Evolutionary conservation across 164 flowering plant genomes (phyloP), one percentile per base, ranked within the genome.

Genomic region (Vitis rotundifolia): DNA sequence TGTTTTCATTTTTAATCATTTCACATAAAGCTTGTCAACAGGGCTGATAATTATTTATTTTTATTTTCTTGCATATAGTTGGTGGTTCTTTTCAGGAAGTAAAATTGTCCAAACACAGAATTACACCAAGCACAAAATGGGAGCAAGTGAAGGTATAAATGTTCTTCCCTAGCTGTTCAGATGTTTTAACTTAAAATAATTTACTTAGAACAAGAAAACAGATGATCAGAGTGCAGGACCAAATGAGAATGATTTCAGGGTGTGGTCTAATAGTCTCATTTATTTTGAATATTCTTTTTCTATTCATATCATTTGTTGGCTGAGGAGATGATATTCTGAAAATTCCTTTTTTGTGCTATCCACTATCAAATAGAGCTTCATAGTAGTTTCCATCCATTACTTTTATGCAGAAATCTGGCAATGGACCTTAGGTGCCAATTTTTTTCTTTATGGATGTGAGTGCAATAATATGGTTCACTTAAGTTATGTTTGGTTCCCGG

Each of bases 61-160:
- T 60, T 50, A 12, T 55, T 63, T 63, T 61, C 18, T 66, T 76
- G 64, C 48, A n/a, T 55, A 70, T 80, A 89, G 94, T 69, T 79
- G 88, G 64, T 53, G 93, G 77, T 29, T 75, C 83, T 44, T 83
- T 78, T 61, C 80, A 69, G 63, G 97, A 89, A 68, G 85, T 63
- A 64, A 83, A 77, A 72, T 71, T 79, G 66, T 49, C 80, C 37
- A 87, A 89, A 76, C 69, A 85, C 47, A 76, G 72, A 73, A 95
- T 95, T 68, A 88, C 93, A n/a, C 88, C 99, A 14, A 85, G 85
- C 83, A 91, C 98, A 16, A 93, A 95, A 67, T 95, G 98, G 98
- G 99, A 91, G 51, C 94, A 91, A 79, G 98, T 95, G 66, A 95
- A 95, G 98, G 99, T 94, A 74, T 72, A 48, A 53, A 12, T 47